Evolutionary conservation across 2,329 filamentous ascomycete species (phyloP), one percentile per base, ranked within the genome.

Genomic region (Aureobasidium sp.): DNA sequence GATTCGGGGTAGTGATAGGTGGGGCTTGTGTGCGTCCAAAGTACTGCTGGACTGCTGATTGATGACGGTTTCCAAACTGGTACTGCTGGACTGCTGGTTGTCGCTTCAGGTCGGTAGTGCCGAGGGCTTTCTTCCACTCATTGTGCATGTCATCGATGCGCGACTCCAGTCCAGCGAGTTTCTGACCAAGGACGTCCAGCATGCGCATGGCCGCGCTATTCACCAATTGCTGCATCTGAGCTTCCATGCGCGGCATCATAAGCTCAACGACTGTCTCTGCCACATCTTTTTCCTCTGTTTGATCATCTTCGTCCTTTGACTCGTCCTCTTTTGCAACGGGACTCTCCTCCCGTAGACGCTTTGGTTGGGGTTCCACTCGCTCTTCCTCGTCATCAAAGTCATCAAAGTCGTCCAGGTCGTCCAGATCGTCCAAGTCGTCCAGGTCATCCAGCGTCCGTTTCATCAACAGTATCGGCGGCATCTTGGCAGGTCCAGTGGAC

Each of bases 71-170:
- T 29, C 52, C 37, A 5, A 29, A 41, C 14, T 42, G 52, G 31
- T 52, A 27, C 20, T 55, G 51, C 25, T 42, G 51, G 8, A 14
- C 22, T 5, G 36, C 49, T 5, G 15, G 14, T 27, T 37, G 22
- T 29, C 14, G 49, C 49, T 20, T 41, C 25, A 34, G 17, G 14
- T 31, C 3, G 36, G 25, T 27, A n/a, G 15, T 55, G n/a, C 11
- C 37, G 2, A 29, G 17, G 27, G 20, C 12, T 25, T n/a, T 36
- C 53, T 25, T 57, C 57, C 57, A 60, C 25, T 60, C 57, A 4
- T 42, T 60, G n/a, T 60, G 31, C 44, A 60, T 60, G 7, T 60
- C 34, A 8, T 49, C 44, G 7, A 60, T 60, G 8, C 57, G 44
- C 31, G 57, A 49, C 31, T 60, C 57, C 15, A 60, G 34, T 51